These are phyloP conservation scores for Xylaria bambusicola DNA, from an alignment of 495 filamentous ascomycete genomes.

Conservation along the genomic window DNA sequence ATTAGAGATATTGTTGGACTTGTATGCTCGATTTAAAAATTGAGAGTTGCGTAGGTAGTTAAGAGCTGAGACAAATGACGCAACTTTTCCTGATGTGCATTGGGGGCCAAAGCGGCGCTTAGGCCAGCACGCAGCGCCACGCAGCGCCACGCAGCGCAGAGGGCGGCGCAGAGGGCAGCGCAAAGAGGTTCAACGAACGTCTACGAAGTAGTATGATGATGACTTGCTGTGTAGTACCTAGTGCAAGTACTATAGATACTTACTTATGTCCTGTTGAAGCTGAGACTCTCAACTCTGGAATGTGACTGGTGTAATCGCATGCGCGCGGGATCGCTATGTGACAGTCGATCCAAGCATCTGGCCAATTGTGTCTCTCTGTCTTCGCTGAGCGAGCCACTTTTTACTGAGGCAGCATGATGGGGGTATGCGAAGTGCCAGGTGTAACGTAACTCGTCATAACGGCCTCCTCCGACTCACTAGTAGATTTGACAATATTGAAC, in stretches of 20 bases:
- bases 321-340: slow-evolving; percentile 12
- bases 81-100: not conserved
- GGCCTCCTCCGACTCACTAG: too few species aligned
- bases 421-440: too few species aligned
- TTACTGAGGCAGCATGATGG: not conserved
- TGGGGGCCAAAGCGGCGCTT: not conserved
- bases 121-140: too few species aligned
- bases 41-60: too few species aligned
- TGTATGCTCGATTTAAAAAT: too few species aligned
- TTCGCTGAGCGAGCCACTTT: not conserved
- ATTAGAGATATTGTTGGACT: too few species aligned
- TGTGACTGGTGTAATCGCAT: slow-evolving; percentile 11
- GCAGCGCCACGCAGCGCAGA: too few species aligned
- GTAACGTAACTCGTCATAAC: too few species aligned
- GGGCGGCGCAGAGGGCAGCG: too few species aligned
- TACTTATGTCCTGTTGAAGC: not conserved
- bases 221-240: not conserved
- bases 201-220: slow-evolving; percentile 8
- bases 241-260: not conserved
- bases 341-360: not conserved
- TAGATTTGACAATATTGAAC: too few species aligned
- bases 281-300: not conserved
- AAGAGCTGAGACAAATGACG: too few species aligned
- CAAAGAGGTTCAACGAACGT: too few species aligned
- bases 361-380: not conserved